Evolutionary conservation across 495 filamentous ascomycete genomes (phyloP).

Genomic region (Darksidea phi): DNA sequence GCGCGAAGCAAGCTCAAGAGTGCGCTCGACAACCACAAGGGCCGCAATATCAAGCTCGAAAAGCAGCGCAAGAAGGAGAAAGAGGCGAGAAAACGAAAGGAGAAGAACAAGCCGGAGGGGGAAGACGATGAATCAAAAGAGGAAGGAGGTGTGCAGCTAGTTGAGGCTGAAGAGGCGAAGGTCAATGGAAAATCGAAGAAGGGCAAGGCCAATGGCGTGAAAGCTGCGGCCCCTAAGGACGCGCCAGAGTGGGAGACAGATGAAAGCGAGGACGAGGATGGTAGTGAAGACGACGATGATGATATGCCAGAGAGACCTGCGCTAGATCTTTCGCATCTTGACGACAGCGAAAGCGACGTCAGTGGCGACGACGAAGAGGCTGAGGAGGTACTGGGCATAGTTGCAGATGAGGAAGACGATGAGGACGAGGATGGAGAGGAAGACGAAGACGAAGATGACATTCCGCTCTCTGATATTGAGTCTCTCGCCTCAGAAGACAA

Average conservation of each 20-base stretch:
- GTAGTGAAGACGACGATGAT: slow-evolving; percentile 31
- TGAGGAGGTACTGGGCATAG: background rate
- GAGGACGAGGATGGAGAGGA: slow-evolving; percentile 31
- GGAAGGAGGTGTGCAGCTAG: slow-evolving; percentile 42
- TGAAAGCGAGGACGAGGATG: slow-evolving; percentile 42
- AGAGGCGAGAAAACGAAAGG: slow-evolving; percentile 36
- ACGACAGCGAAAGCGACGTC: slow-evolving; percentile 37
- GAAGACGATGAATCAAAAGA: slow-evolving; percentile 41
- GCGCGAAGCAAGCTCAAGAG: slow-evolving; percentile 39
- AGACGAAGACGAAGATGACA: slow-evolving; percentile 63
- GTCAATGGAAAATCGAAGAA: slow-evolving; percentile 30
- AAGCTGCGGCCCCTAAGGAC: background rate
- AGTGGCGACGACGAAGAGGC: slow-evolving; percentile 28
- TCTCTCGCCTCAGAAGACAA: slow-evolving; percentile 75
- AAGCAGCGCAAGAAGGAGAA: slow-evolving; percentile 60
- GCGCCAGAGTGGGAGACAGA: slow-evolving; percentile 36
- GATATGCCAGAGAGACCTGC: slow-evolving; percentile 29
- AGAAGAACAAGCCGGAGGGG: slow-evolving; percentile 49
- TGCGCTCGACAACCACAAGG: slow-evolving; percentile 45
- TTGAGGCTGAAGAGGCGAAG: slow-evolving; percentile 10
- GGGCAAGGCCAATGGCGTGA: slow-evolving; percentile 13
- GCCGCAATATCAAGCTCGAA: slow-evolving; percentile 66
- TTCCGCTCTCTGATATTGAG: slow-evolving; percentile 79
- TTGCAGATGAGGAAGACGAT: slow-evolving; percentile 36
- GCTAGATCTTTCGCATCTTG: slow-evolving; percentile 33